A percentile compares a stretch with the other conserved stretches of the same genome.
phyloP scores from a whole-genome alignment of 106 monocot species.

The Platanthera zijinensis region DNA sequence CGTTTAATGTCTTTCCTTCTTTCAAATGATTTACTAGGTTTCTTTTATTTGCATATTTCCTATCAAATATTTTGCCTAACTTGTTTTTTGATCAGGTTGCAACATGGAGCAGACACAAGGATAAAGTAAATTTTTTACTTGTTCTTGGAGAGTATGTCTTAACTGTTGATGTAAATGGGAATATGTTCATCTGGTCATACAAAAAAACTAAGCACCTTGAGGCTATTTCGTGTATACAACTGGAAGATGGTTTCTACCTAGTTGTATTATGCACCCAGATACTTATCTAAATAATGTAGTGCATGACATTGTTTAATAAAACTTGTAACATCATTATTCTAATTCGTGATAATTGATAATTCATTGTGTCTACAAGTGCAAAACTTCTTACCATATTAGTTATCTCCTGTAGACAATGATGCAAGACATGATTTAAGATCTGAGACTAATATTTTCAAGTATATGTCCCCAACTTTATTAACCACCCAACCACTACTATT shows the following conservation, averaged over 20 bases:
- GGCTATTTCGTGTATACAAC: constrained; percentile 60
- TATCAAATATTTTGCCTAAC: background rate
- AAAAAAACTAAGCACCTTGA: constrained; percentile 50
- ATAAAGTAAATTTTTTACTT: constrained; percentile 67
- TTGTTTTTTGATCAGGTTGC: constrained; percentile 49
- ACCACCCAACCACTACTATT: too few relatives aligned
- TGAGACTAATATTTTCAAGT: too few relatives aligned
- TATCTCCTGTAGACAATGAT: too few relatives aligned
- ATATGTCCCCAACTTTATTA: too few relatives aligned
- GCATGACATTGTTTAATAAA: background rate
- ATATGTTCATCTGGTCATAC: constrained; percentile 78
- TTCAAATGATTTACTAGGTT: background rate
- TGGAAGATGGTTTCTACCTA: constrained; percentile 69
- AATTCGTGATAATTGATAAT: constrained; percentile 2
- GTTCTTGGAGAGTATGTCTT: constrained; percentile 72
- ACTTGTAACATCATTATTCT: background rate
- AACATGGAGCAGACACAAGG: constrained; percentile 86
- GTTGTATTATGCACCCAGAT: constrained; percentile 92
- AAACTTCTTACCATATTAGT: too few relatives aligned
- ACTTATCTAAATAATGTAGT: constrained; percentile 93
- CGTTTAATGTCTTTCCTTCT: background rate
- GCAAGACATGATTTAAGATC: too few relatives aligned
- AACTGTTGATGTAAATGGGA: constrained; percentile 76
- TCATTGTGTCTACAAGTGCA: too few relatives aligned
- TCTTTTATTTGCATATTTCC: background rate